Base-by-base conservation (phyloP, 1,284 basidiomycete species). In the Heterobasidion parviporum region DNA sequence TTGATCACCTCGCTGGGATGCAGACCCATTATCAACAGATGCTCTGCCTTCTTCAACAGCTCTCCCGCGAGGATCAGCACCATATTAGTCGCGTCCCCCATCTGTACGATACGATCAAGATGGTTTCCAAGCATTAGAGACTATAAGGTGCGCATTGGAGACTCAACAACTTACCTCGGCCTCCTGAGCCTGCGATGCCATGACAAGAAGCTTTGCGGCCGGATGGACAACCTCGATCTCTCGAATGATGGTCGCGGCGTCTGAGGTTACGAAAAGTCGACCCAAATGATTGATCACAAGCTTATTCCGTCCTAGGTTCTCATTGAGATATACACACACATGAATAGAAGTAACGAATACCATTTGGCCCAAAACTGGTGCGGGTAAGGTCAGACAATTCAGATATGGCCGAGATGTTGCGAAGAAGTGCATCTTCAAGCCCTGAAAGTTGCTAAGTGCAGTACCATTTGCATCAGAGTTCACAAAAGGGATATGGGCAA, bases 201-300 rank as follows among this genome's bases (percentile, higher is more conserved):
- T 97, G 35, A 99, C 96, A 12, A 99, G 77, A 9, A 99, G 78
- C 72, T 98, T 99, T 34, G 94, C 97, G 6, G 96, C 96, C 0
- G 97, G 97, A 71, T 99, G 97, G 33, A 98, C 93, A 52, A 99
- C 94, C 69, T 99, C 97, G 69, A 98, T 87, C 74, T 99, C 97
- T 61, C 91, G 84, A 68, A 99, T 95, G 73, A 99, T 99, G 57
- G 97, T 99, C 9, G 97, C 97, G 8, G 97, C 96, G 81, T 99
- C 97, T 52, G 93, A 97, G 34, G 97, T 99, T 57, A 99, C 95
- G 72, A 99, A 99, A 51, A 98, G 79, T 67, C 87, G 83, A 56
- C 94, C 94, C 48, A 99, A 79, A 72, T 99, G 97, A 72, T 98
- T 98, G 74, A 98, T 94, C 66, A 98, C 76, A 59, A 98, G 85